Base-by-base conservation (phyloP, 495 filamentous ascomycete species). In the Penicillium pancosmium region DNA sequence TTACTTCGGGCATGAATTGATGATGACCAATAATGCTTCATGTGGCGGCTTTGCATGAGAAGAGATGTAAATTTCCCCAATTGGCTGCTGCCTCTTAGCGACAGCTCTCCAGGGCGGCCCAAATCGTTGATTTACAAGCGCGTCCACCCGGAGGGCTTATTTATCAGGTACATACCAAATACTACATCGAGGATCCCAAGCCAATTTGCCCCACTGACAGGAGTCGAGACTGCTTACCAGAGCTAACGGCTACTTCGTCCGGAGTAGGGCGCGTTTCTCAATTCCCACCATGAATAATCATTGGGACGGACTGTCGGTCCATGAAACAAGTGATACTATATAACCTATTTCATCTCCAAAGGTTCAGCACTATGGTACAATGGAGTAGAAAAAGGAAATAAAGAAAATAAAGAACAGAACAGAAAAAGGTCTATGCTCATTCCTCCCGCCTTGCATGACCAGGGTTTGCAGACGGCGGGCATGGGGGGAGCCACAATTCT, bases 21-120 rank as follows among this genome's bases (percentile, higher is more conserved):
- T n/a, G 36, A 40, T 40, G 36, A 40, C 36, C 12, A 40, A 31
- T 23, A 47, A 48, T 21, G 46, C 61, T n/a, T 50, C 61, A 10
- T 40, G 36, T 40, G 36, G 36, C 36, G 36, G 36, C 36, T 40
- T 40, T 40, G 36, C 36, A 40, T 40, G 10, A 40, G 36, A 40
- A 9, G 36, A 40, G 12, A 40, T n/a, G 36, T 9, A 12, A 40
- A n/a, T 40, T 40, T 40, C 36, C n/a, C 36, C 36, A 13, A 40
- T n/a, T 40, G 36, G 36, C 36, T 40, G 36, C 15, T 40, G 36
- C 15, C 36, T 40, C 27, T 12, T 9, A 23, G 36, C 15, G 36
- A n/a, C 36, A 13, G 11, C 15, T 13, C 27, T 31, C 27, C 4
- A 31, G 27, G 8, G 27, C 6, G 27, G 5, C 36, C 12, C 4